Conservation (phyloP, 2,329 filamentous ascomycete genomes). For the Cadophora malorum region DNA sequence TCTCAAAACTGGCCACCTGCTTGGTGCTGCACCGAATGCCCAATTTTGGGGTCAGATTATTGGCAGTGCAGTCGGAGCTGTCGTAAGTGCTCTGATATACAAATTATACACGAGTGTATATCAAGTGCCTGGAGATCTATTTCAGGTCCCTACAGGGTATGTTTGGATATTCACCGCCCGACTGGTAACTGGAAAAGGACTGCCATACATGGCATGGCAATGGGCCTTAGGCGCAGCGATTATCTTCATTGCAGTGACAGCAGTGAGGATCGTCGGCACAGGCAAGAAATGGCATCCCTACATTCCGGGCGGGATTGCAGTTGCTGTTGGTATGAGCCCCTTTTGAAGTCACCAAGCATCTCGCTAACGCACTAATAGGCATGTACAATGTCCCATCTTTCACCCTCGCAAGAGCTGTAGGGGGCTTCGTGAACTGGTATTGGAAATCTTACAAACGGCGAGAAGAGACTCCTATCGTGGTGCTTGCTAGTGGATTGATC, state of each 20-base stretch:
- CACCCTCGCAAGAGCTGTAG: slow-evolving; percentile 84
- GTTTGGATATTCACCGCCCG: slow-evolving; percentile 98
- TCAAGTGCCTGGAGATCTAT: slow-evolving; percentile 83
- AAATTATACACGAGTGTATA: slow-evolving; percentile 91
- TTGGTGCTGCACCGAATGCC: slow-evolving; percentile 90
- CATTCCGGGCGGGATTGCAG: slow-evolving; percentile 91
- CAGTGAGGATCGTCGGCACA: slow-evolving; percentile 64
- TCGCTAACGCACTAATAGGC: slow-evolving; percentile 53
- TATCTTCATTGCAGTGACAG: slow-evolving; percentile 75
- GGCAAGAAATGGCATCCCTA: slow-evolving; percentile 72
- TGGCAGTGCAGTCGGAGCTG: slow-evolving; percentile 82
- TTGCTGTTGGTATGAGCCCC: slow-evolving; percentile 76
- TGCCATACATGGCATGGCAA: slow-evolving; percentile 83
- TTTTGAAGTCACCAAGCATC: slow-evolving; percentile 11
- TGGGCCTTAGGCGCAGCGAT: slow-evolving; percentile 78
- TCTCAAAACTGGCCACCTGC: slow-evolving; percentile 91
- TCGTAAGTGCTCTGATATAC: slow-evolving; percentile 87
- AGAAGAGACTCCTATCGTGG: slow-evolving; percentile 79
- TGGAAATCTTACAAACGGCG: slow-evolving; percentile 65
- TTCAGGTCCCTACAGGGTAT: slow-evolving; percentile 92
- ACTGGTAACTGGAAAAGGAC: slow-evolving; percentile 86
- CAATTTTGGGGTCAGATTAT: slow-evolving; percentile 98
- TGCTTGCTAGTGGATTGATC: slow-evolving; percentile 90
- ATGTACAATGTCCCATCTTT: slow-evolving; percentile 99
- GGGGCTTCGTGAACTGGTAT: slow-evolving; percentile 79